Conservation (phyloP, 208 protist genomes). For the Porcisia hertigi region DNA sequence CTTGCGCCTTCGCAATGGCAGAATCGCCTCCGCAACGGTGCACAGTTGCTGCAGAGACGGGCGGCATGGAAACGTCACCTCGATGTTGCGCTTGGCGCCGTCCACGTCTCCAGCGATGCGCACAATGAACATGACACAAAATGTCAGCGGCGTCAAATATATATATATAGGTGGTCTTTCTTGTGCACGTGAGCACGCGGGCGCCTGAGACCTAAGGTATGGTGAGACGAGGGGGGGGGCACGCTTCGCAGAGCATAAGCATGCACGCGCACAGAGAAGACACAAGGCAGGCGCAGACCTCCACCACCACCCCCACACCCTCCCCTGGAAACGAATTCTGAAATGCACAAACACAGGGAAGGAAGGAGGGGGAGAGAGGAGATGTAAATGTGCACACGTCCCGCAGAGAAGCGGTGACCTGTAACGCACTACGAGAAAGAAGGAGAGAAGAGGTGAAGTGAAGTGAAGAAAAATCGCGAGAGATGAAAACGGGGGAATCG, state of each 20-base stretch:
- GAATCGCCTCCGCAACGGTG: conserved; percentile 49
- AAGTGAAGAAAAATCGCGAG: neutral
- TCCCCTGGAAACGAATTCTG: neutral
- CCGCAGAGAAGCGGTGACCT: neutral
- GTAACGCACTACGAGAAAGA: conserved; percentile 7
- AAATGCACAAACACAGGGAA: neutral
- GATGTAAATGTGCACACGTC: conserved; percentile 7
- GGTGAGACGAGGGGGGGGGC: neutral
- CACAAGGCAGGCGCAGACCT: neutral
- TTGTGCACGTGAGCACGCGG: neutral
- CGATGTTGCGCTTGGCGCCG: conserved; percentile 42
- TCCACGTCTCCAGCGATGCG: conserved; percentile 33
- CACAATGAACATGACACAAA: conserved; percentile 34
- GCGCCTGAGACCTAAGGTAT: neutral
- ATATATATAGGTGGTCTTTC: neutral
- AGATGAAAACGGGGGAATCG: neutral
- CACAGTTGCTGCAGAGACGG: conserved; percentile 64
- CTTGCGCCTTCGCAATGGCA: conserved; percentile 18
- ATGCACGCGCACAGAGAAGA: neutral
- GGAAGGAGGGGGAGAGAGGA: neutral
- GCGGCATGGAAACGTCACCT: conserved; percentile 46
- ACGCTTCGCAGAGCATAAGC: neutral
- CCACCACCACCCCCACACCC: neutral
- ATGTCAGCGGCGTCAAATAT: neutral
- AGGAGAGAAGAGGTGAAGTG: too few species aligned